Base-by-base conservation (phyloP, 148 eudicot species). In the Fallopia convolvulus region DNA sequence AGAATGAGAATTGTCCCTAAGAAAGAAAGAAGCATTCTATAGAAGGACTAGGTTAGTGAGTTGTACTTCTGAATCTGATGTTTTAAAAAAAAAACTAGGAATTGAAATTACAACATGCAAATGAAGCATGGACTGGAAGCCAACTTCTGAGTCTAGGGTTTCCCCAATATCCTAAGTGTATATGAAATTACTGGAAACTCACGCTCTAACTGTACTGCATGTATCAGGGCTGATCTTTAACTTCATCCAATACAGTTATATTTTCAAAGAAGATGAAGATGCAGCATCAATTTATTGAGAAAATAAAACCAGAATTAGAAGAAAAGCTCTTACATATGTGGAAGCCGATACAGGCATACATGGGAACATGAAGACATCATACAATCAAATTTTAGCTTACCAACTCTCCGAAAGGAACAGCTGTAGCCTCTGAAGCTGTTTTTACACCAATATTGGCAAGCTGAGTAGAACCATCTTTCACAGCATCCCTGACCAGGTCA, bases 371-470 rank as follows among this genome's bases (percentile, higher is more conserved):
- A 33, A 73, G n/a, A 76, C 15, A 39, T 20, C 20, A 76, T 15
- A 26, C n/a, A 63, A 26, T 68, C n/a, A 56, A 26, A 55, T 9
- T 50, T 76, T 8, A 8, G 61, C 91, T 90, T 83, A 94, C 95
- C 85, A 77, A 87, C 70, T 90, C 87, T 81, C 80, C 83, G 70
- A 48, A 58, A 44, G 86, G 81, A 26, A 79, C 77, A 55, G 81
- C 53, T 46, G 83, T 81, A 63, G 75, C 83, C 71, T 82, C 81
- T 55, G 75, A 20, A 40, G 73, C 76, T 33, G 84, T 74, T 73
- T 77, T 82, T 70, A 63, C 84, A 65, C 66, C 76, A 42, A 77
- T 80, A 77, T 81, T 70, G 72, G 76, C 83, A 77, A 60, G 75
- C 73, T 48, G 80, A 76, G 83, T 46, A 72, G 79, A 81, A 42